Conservation (phyloP, 1,139 yeast species). For the Yamadazyma spencermartinsiae region DNA sequence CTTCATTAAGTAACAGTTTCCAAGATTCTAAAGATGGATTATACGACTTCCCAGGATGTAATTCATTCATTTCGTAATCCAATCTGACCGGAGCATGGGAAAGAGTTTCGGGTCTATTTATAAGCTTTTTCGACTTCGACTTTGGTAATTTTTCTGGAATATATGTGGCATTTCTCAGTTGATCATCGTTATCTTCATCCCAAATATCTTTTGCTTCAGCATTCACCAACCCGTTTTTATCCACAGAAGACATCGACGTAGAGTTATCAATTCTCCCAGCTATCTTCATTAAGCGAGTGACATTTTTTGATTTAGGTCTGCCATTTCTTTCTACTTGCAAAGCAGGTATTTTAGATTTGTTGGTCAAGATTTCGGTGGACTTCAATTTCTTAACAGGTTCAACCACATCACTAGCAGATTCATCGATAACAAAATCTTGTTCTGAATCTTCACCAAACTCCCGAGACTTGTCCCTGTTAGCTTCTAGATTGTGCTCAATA, state of each 20-base stretch:
- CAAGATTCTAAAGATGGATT: slow-evolving; percentile 88
- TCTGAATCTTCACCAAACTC: slow-evolving; percentile 56
- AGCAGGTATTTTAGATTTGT: slow-evolving; percentile 79
- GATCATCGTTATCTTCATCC: slow-evolving; percentile 36
- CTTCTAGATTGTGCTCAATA: slow-evolving; percentile 69
- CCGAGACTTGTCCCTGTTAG: slow-evolving; percentile 65
- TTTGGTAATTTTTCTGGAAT: slow-evolving; percentile 18
- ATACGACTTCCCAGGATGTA: slow-evolving; percentile 85
- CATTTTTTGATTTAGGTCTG: slow-evolving; percentile 59
- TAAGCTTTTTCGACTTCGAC: slow-evolving; percentile 7
- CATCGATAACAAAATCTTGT: slow-evolving; percentile 69
- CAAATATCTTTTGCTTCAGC: slow-evolving; percentile 64
- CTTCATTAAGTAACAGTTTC: slow-evolving; percentile 69
- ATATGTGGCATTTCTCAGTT: slow-evolving; percentile 31
- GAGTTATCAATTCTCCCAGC: slow-evolving; percentile 81
- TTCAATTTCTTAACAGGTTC: slow-evolving; percentile 49
- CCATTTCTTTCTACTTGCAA: slow-evolving; percentile 30
- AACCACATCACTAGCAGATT: slow-evolving; percentile 17
- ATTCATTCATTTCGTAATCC: slow-evolving; percentile 12
- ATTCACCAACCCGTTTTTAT: slow-evolving; percentile 61
- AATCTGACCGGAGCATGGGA: slow-evolving; percentile 24
- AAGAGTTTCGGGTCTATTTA: slow-evolving; percentile 14
- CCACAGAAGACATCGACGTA: slow-evolving; percentile 51
- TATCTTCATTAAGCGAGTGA: slow-evolving; percentile 68
- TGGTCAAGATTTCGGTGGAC: slow-evolving; percentile 71